Percentiles rank a stretch among this genome's conserved stretches.
These are phyloP conservation scores for Termitomyces sp. DNA, from an alignment of 768 basidiomycete species.

Conservation along the genomic window DNA sequence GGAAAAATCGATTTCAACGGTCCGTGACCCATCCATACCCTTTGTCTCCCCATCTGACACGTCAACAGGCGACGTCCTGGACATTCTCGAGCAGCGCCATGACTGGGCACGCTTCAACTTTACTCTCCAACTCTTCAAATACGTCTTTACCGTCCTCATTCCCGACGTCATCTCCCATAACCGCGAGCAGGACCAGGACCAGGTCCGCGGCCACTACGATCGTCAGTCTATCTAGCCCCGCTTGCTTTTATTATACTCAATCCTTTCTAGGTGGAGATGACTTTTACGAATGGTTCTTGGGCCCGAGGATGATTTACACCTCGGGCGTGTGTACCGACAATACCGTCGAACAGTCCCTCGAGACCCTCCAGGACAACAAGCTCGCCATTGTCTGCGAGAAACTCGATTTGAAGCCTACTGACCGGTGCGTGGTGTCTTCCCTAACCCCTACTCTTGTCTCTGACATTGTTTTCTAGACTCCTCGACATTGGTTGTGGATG, in stretches of 20 bases:
- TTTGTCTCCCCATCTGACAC: not conserved
- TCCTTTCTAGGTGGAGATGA: conserved; percentile 74
- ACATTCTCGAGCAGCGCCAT: conserved; percentile 90
- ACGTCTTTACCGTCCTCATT: conserved; percentile 80
- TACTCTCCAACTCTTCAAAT: conserved; percentile 89
- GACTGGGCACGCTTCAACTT: conserved; percentile 95
- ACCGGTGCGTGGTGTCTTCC: conserved; percentile 40
- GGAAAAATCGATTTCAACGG: conserved; percentile 96
- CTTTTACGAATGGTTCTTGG: conserved; percentile 96
- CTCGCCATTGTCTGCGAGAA: conserved; percentile 94
- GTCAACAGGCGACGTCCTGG: conserved; percentile 80
- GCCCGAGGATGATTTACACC: conserved; percentile 96
- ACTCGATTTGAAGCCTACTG: conserved; percentile 81
- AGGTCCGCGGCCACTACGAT: conserved; percentile 95
- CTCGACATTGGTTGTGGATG: conserved; percentile 93
- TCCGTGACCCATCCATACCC: conserved; percentile 21
- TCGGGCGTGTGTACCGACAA: conserved; percentile 81
- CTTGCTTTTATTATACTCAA: not conserved
- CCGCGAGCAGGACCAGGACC: conserved; percentile 94
- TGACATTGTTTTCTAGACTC: conserved; percentile 34
- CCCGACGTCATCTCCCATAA: conserved; percentile 96
- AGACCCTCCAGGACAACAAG: conserved; percentile 98
- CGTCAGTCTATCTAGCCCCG: conserved; percentile 44
- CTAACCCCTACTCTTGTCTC: not conserved
- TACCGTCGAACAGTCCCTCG: conserved; percentile 74